Evolutionary conservation across 306 rosid genomes (phyloP).

Genomic region (Alnus glutinosa): DNA sequence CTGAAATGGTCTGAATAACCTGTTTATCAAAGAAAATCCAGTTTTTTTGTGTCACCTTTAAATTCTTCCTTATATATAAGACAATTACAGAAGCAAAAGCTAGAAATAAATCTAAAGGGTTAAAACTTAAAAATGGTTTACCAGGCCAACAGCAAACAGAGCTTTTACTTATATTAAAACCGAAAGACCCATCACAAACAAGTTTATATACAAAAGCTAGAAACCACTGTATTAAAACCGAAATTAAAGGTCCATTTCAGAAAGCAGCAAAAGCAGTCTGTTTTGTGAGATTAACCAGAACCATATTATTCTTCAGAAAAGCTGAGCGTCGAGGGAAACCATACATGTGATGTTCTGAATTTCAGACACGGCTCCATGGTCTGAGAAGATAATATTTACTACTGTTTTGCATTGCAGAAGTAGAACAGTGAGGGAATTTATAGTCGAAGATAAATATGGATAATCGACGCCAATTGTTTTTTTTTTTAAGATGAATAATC

Average conservation of each 20-base stretch:
- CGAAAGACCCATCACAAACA: no score
- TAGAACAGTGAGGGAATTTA: background rate
- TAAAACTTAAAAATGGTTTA: background rate
- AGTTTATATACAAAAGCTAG: no score
- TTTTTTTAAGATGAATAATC: background rate
- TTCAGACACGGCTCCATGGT: conserved; percentile 25
- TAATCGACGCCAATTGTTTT: no score
- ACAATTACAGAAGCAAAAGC: background rate
- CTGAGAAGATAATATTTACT: background rate
- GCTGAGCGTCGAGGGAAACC: background rate
- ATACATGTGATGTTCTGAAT: conserved; percentile 24
- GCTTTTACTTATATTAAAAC: background rate
- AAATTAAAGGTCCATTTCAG: no score
- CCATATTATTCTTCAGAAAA: no score
- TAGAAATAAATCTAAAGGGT: no score
- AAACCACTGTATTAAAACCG: no score
- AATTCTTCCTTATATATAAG: background rate
- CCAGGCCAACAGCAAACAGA: no score
- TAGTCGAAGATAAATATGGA: background rate
- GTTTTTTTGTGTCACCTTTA: background rate
- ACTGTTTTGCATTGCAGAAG: background rate
- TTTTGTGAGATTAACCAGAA: background rate
- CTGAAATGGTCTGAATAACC: conserved; percentile 18
- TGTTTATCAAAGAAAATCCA: conserved; percentile 14
- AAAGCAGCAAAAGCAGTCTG: no score